Conservation (phyloP, 345 rosid species). For the Boechera divaricarpa region DNA sequence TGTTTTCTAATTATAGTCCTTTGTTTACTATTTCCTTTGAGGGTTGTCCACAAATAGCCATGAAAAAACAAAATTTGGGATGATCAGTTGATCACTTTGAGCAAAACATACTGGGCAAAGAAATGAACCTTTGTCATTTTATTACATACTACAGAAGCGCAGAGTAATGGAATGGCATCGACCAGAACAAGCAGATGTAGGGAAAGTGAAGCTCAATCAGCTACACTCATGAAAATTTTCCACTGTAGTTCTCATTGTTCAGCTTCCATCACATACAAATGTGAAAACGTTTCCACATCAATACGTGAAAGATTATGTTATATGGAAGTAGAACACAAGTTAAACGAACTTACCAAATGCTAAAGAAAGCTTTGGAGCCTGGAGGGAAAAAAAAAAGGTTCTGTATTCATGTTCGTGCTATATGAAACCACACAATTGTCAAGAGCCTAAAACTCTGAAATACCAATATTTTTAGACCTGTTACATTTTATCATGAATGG, state of each 20-base stretch:
- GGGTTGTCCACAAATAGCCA: neutral
- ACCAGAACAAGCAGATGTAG: neutral
- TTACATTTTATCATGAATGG: neutral
- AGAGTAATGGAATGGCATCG: slow-evolving; percentile 3
- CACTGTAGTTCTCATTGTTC: neutral
- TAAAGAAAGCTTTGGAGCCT: neutral
- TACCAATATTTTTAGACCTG: neutral
- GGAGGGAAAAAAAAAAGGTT: neutral
- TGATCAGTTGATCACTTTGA: neutral
- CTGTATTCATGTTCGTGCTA: neutral
- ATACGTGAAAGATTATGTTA: neutral
- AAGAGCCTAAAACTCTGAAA: neutral
- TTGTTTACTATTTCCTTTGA: neutral
- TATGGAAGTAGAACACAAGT: neutral
- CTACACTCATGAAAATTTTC: neutral
- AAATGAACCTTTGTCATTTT: neutral
- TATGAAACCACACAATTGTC: neutral
- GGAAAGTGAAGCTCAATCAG: neutral
- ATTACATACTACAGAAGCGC: neutral
- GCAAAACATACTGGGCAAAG: neutral
- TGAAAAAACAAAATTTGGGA: neutral
- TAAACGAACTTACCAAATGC: neutral
- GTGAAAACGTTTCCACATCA: neutral
- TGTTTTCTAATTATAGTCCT: neutral
- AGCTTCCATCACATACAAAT: neutral